Evolutionary conservation across 495 filamentous ascomycete genomes (phyloP).

Genomic region (Chaetomium tenue): DNA sequence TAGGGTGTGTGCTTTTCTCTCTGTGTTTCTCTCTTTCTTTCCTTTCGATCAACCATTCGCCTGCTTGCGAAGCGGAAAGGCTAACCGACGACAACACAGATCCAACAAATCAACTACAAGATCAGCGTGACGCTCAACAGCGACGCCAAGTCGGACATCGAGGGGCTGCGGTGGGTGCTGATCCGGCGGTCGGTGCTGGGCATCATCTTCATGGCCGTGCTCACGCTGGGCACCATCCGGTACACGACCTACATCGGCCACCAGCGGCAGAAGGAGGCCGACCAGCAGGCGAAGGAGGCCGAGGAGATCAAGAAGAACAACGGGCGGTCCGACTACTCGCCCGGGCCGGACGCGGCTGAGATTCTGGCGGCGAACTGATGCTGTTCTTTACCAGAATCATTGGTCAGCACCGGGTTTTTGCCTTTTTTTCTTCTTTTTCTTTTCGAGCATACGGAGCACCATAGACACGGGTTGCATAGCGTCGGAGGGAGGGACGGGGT

Average conservation of each 20-base stretch:
- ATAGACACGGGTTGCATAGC: background rate
- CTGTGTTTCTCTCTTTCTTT: background rate
- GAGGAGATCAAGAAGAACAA: constrained; percentile 37
- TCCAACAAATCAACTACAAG: constrained; percentile 91
- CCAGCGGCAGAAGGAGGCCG: constrained; percentile 42
- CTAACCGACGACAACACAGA: constrained; percentile 44
- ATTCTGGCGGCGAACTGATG: constrained; percentile 47
- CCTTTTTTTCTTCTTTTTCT: too few relatives aligned
- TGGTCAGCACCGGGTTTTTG: too few relatives aligned
- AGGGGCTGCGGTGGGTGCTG: constrained; percentile 85
- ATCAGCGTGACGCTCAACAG: constrained; percentile 83
- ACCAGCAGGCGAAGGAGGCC: constrained; percentile 33
- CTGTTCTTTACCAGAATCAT: too few relatives aligned
- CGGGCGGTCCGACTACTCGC: constrained; percentile 40
- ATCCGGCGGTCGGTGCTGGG: constrained; percentile 82
- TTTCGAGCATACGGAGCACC: background rate
- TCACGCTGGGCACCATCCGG: constrained; percentile 49
- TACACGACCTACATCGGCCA: constrained; percentile 49
- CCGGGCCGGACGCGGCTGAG: constrained; percentile 44
- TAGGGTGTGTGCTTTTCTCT: constrained; percentile 46
- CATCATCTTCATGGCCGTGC: constrained; percentile 59
- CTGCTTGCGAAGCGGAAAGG: background rate
- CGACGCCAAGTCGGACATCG: constrained; percentile 85
- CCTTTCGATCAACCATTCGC: background rate
- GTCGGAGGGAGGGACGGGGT: background rate